These are phyloP conservation scores for Bothriochloa decipiens DNA, from an alignment of 176 grass and related monocot species.

Conservation along the genomic window DNA sequence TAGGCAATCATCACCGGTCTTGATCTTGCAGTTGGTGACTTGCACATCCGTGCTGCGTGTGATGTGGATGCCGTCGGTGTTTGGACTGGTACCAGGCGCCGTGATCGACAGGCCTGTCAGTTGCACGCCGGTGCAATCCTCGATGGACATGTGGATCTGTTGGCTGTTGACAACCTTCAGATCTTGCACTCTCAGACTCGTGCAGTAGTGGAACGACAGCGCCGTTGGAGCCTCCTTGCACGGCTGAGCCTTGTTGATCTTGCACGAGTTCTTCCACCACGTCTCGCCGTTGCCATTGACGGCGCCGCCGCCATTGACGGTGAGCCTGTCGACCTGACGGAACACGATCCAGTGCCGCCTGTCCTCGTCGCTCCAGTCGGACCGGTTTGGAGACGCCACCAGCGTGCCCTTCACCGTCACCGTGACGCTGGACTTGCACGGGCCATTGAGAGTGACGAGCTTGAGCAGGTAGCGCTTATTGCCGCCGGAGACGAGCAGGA, in stretches of 20 bases:
- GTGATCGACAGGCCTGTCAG: constrained; percentile 25
- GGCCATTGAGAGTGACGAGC: constrained; percentile 53
- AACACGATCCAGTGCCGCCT: constrained; percentile 65
- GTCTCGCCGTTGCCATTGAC: constrained; percentile 70
- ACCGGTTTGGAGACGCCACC: not conserved
- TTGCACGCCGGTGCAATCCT: constrained; percentile 29
- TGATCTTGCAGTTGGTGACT: constrained; percentile 35
- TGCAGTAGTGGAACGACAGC: constrained; percentile 37
- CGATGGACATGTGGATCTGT: constrained; percentile 46
- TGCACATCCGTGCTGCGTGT: constrained; percentile 31
- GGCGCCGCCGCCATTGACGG: constrained; percentile 56
- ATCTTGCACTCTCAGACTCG: not conserved
- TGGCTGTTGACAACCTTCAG: constrained; percentile 47
- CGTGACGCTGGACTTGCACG: constrained; percentile 60
- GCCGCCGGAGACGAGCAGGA: constrained; percentile 55
- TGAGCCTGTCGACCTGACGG: constrained; percentile 38
- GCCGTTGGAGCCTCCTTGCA: constrained; percentile 69
- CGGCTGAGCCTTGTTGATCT: constrained; percentile 55
- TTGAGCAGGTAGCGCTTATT: constrained; percentile 69
- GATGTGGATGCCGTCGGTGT: constrained; percentile 59
- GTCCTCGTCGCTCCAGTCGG: constrained; percentile 46
- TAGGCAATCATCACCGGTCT: constrained; percentile 43
- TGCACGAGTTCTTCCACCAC: constrained; percentile 90
- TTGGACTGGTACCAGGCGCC: constrained; percentile 25
- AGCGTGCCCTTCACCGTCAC: constrained; percentile 53